Evolutionary conservation across 2,329 filamentous ascomycete species (phyloP).

Genomic region (Ophiostoma ips): DNA sequence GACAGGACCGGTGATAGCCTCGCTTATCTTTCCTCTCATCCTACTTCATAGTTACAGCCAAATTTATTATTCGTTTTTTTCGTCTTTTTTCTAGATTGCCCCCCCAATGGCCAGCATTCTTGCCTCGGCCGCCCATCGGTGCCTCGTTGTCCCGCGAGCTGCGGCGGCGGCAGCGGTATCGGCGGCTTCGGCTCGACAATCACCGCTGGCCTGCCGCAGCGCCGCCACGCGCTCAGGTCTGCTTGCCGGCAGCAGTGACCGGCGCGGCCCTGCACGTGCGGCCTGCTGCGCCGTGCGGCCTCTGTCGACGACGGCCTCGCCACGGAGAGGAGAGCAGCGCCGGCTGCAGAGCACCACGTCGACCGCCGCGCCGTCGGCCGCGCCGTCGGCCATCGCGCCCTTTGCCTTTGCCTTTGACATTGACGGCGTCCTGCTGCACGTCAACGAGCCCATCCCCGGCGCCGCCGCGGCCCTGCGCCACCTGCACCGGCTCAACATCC

Average conservation of each 20-base stretch:
- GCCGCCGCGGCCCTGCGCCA: constrained; percentile 60
- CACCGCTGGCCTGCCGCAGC: neutral
- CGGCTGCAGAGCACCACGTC: neutral
- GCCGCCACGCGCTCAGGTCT: neutral
- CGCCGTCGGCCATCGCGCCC: neutral
- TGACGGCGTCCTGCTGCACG: constrained; percentile 87
- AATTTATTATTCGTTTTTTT: too few species aligned
- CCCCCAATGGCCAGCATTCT: neutral
- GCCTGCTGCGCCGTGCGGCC: neutral
- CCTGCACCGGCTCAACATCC: constrained; percentile 61
- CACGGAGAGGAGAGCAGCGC: neutral
- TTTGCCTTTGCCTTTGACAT: constrained; percentile 43
- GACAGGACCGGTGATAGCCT: too few species aligned
- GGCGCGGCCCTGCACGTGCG: neutral
- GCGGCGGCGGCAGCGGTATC: neutral
- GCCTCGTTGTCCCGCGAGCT: neutral
- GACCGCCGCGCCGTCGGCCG: neutral
- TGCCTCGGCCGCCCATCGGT: neutral
- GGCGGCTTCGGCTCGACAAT: too few species aligned
- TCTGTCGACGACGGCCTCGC: neutral
- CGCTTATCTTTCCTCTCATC: too few species aligned
- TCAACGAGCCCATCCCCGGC: constrained; percentile 62
- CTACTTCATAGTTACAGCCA: neutral
- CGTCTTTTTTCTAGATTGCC: neutral
- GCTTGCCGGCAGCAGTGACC: neutral